Evolutionary conservation across 129 eudicot species (phyloP).

Genomic region (Glebionis coronaria): DNA sequence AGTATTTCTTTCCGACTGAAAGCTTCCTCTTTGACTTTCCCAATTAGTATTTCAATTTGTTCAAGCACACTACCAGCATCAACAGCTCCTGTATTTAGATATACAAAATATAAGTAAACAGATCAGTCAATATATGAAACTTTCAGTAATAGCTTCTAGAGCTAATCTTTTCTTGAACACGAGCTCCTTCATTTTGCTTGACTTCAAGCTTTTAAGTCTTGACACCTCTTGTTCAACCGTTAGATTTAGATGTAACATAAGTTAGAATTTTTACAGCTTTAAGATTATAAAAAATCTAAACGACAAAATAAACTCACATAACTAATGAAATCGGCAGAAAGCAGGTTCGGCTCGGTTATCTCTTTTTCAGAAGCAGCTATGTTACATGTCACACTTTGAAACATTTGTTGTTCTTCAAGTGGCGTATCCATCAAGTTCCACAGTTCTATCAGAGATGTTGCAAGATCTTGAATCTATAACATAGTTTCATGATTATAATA

Average conservation of each 20-base stretch:
- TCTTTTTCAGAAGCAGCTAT: slow-evolving; percentile 78
- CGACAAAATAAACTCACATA: slow-evolving; percentile 42
- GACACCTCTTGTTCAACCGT: slow-evolving; percentile 83
- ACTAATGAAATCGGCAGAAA: slow-evolving; percentile 57
- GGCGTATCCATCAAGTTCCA: slow-evolving; percentile 90
- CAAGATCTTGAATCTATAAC: slow-evolving; percentile 75
- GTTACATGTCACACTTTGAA: slow-evolving; percentile 68
- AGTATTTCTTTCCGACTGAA: slow-evolving; percentile 88
- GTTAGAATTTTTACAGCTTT: neutral
- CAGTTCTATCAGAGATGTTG: slow-evolving; percentile 63
- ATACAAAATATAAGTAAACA: neutral
- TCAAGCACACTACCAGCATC: slow-evolving; percentile 84
- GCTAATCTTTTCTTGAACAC: slow-evolving; percentile 81
- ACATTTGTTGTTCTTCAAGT: slow-evolving; percentile 67
- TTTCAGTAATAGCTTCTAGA: slow-evolving; percentile 46
- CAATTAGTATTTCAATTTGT: slow-evolving; percentile 76
- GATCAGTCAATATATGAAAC: neutral
- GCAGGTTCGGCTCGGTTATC: slow-evolving; percentile 60
- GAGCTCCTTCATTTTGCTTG: slow-evolving; percentile 86
- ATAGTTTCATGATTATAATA: slow-evolving; percentile 7
- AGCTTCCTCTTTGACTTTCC: slow-evolving; percentile 82
- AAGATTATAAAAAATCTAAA: neutral
- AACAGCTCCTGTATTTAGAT: slow-evolving; percentile 22
- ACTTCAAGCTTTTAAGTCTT: slow-evolving; percentile 69
- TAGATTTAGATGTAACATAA: neutral